Conservation (phyloP, 305 asterid species). For the Fraxinus floribunda region DNA sequence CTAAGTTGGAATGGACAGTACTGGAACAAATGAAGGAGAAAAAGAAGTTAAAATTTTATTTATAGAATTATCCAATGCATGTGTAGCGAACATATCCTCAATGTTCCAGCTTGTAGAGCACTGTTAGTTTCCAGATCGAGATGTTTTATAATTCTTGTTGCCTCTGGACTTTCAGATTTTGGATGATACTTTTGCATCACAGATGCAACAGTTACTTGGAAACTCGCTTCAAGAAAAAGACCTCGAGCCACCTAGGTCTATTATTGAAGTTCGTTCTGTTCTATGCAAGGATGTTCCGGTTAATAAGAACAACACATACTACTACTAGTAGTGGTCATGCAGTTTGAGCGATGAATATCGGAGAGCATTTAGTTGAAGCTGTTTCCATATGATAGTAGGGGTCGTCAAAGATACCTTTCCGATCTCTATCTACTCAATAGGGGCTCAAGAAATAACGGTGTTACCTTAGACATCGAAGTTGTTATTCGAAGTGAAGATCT, state of each 20-base stretch:
- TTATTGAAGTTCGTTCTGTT: conserved; percentile 48
- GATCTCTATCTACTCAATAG: neutral
- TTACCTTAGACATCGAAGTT: neutral
- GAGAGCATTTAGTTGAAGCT: neutral
- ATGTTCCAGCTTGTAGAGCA: neutral
- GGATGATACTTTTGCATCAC: conserved; percentile 53
- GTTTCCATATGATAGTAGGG: neutral
- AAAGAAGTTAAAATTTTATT: neutral
- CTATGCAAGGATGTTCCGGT: conserved; percentile 47
- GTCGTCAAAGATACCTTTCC: neutral
- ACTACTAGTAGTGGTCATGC: conserved; percentile 14
- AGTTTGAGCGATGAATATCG: neutral
- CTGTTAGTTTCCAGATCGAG: neutral
- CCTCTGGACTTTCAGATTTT: conserved; percentile 32
- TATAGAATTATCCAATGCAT: neutral
- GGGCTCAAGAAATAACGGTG: neutral
- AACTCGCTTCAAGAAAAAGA: conserved; percentile 49
- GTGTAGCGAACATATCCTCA: neutral
- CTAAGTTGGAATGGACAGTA: neutral
- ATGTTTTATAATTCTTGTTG: neutral
- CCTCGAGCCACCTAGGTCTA: conserved; percentile 49
- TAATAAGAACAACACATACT: conserved; percentile 34
- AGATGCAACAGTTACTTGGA: conserved; percentile 54
- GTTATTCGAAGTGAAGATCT: neutral
- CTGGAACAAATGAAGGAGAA: neutral